A percentile compares a stretch with the other conserved stretches of the same genome.
Evolutionary conservation across 2,329 filamentous ascomycete species (phyloP).

Genomic region (Escovopsis weberi): DNA sequence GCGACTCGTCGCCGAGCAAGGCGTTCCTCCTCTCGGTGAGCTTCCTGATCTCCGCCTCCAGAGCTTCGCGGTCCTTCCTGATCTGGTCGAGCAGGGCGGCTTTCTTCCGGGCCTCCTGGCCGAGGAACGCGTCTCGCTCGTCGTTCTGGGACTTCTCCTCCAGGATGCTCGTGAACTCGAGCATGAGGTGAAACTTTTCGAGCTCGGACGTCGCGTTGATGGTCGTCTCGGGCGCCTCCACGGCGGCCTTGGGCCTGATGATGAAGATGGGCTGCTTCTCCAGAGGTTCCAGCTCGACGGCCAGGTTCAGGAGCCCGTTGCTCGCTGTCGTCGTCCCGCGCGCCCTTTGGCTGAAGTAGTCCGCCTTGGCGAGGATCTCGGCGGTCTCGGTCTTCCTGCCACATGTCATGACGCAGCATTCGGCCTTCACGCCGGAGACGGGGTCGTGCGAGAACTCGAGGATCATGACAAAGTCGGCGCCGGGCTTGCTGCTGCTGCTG

Average conservation of each 20-base stretch:
- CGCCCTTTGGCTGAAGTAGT: neutral
- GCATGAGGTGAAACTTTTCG: neutral
- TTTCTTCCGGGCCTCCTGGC: neutral
- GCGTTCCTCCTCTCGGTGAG: neutral
- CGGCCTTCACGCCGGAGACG: neutral
- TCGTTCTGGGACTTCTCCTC: neutral
- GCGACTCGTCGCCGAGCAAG: neutral
- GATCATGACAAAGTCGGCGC: constrained; percentile 3
- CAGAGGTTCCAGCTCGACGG: neutral
- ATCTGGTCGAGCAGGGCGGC: neutral
- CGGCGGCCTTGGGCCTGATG: neutral
- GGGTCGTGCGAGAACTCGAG: neutral
- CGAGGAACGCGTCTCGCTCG: neutral
- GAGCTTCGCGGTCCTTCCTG: neutral
- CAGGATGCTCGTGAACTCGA: neutral
- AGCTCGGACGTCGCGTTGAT: constrained; percentile 2
- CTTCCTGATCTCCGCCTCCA: neutral
- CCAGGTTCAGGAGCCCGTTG: constrained; percentile 2
- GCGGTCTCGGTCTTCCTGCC: neutral
- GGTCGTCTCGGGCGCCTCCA: neutral
- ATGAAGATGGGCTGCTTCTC: constrained; percentile 1
- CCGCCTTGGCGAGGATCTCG: neutral
- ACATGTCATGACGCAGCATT: constrained; percentile 1
- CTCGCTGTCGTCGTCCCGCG: neutral
- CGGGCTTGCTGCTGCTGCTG: neutral